Percentiles rank a stretch among this genome's conserved stretches.
These are phyloP conservation scores for Rosa chinensis DNA, from an alignment of 306 rosid genomes.

Conservation along the genomic window DNA sequence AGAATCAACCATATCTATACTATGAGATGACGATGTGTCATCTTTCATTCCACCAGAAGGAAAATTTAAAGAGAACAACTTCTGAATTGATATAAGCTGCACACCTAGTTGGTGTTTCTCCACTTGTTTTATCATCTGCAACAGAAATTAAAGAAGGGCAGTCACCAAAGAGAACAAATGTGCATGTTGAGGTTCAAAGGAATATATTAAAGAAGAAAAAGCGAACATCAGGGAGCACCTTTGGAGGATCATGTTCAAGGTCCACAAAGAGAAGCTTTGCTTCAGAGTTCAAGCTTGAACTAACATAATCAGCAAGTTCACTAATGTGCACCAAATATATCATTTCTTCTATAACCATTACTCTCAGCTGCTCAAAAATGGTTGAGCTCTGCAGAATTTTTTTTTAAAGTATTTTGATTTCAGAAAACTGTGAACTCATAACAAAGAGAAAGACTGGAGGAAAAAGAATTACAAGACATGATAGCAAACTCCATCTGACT, in stretches of 20 bases:
- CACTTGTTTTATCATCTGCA: constrained; percentile 57
- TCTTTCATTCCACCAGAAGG: constrained; percentile 30
- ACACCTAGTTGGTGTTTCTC: constrained; percentile 50
- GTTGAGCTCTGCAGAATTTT: constrained; percentile 41
- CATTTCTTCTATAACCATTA: constrained; percentile 89
- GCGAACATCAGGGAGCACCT: constrained; percentile 37
- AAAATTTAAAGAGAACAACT: constrained; percentile 52
- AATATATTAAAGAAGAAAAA: not conserved
- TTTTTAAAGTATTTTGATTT: not conserved
- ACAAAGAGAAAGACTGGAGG: constrained; percentile 4
- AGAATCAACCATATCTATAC: constrained; percentile 22
- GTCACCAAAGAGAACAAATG: constrained; percentile 13
- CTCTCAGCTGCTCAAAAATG: constrained; percentile 53
- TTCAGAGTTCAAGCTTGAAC: constrained; percentile 52
- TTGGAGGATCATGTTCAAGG: constrained; percentile 69
- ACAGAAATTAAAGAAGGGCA: constrained; percentile 14
- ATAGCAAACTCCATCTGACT: not conserved
- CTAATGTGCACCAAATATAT: constrained; percentile 62
- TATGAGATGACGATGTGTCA: constrained; percentile 27
- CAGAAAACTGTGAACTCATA: not conserved
- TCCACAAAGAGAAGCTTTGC: constrained; percentile 61
- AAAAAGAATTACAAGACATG: not conserved
- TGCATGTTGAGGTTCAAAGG: constrained; percentile 2
- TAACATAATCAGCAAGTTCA: constrained; percentile 47
- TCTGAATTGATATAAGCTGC: constrained; percentile 72